These are phyloP conservation scores for Leccinum subgranulosum DNA, from an alignment of 768 basidiomycete species.

Conservation along the genomic window DNA sequence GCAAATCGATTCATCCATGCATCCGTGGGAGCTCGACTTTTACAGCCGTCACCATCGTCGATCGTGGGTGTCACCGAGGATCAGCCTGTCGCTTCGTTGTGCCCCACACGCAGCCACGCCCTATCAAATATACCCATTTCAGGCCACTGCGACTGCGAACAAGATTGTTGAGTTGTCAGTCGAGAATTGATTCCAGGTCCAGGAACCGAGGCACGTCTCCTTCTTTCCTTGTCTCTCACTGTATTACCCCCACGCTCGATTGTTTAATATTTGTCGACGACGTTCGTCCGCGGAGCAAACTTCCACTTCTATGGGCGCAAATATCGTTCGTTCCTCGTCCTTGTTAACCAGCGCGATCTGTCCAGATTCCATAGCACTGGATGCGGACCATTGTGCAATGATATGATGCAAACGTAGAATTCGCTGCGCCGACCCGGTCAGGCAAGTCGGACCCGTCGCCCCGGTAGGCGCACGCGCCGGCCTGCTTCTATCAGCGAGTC, in stretches of 20 bases:
- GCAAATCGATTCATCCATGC: neutral
- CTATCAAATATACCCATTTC: neutral
- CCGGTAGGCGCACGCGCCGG: neutral
- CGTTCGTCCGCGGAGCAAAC: slow-evolving; percentile 1
- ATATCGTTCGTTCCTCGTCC: neutral
- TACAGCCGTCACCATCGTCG: slow-evolving; percentile 2
- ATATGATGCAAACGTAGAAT: neutral
- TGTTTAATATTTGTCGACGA: neutral
- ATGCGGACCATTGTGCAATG: neutral
- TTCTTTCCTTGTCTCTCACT: neutral
- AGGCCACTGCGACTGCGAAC: neutral
- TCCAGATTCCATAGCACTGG: neutral
- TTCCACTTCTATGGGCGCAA: neutral
- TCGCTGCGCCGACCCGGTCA: neutral
- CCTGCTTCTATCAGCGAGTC: neutral
- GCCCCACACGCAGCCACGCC: slow-evolving; percentile 3
- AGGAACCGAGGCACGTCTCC: slow-evolving; percentile 7
- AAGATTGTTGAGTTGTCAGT: neutral
- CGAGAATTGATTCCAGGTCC: neutral
- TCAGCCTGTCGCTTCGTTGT: neutral
- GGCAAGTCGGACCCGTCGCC: neutral
- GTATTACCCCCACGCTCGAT: neutral
- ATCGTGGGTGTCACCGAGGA: slow-evolving; percentile 1
- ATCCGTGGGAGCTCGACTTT: neutral
- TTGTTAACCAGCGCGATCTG: neutral